Percentiles rank a stretch among this genome's conserved stretches.
phyloP scores from a whole-genome alignment of 2,329 filamentous ascomycete genomes.

The Penicillium crustosum region DNA sequence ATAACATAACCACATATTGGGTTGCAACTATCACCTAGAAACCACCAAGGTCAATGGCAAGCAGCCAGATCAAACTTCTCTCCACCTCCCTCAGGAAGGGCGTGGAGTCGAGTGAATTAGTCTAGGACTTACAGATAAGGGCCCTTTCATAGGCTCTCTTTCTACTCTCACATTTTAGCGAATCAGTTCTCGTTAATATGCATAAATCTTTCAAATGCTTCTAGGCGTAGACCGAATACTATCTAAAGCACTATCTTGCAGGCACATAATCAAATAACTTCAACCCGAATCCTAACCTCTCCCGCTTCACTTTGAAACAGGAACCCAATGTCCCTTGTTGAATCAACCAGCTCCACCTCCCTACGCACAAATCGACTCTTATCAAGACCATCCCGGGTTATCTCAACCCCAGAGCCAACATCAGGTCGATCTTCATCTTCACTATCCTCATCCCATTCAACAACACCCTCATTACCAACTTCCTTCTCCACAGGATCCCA shows the following conservation, averaged over 20 bases:
- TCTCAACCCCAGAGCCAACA: conserved; percentile 11
- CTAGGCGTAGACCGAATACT: not conserved
- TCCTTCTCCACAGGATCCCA: conserved; percentile 74
- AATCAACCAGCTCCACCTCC: conserved; percentile 76
- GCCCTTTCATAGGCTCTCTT: no score
- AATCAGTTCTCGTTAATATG: not conserved
- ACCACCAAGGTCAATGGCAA: no score
- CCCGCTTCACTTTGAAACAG: conserved; percentile 67
- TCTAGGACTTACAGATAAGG: no score
- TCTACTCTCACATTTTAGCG: no score
- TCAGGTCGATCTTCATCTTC: conserved; percentile 25
- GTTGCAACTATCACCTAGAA: no score
- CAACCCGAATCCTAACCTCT: conserved; percentile 70
- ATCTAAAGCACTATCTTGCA: not conserved
- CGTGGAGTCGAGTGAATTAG: no score
- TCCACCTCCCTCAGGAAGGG: no score
- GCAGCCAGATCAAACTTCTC: no score
- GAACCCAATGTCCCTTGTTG: conserved; percentile 78
- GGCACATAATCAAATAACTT: conserved; percentile 36
- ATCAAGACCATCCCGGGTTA: conserved; percentile 15
- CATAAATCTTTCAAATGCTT: not conserved
- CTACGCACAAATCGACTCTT: conserved; percentile 68
- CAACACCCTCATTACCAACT: conserved; percentile 54
- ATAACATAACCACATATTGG: no score
- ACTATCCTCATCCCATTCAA: conserved; percentile 48